Base-by-base conservation (phyloP, 345 rosid species). In the Triadica sebifera region DNA sequence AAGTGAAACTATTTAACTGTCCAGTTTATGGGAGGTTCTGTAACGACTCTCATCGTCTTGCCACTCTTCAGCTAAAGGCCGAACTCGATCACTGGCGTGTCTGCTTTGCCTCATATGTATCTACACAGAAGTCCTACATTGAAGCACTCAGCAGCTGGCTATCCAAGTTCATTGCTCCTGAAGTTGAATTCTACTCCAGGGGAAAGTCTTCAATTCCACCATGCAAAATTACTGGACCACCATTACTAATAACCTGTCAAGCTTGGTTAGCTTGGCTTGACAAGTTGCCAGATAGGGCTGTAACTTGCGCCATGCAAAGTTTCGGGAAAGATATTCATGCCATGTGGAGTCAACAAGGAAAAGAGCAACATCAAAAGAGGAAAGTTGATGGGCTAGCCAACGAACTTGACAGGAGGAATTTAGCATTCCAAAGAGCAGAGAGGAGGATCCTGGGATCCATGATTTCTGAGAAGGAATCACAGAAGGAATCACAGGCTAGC, bases 121-220 rank as follows among this genome's bases (percentile, higher is more conserved):
- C 86, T 52, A 52, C 82, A 12, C 87, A 82, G 61, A 84, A 79
- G 70, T 69, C 81, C 45, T 86, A 86, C 63, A 75, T 86, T 62
- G 81, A 82, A 77, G 81, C 87, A 16, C 80, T 86, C n/a, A 15
- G 72, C 12, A 72, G 79, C 34, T 86, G 89, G 89, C 73, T 86
- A 41, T 77, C 76, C 29, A 74, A 74, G 69, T 81, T 79, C 78
- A 46, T 72, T 74, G 74, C 51, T 65, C 84, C 84, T 12, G 82
- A 86, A 64, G 71, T 71, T 59, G 78, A 81, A 66, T 73, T 81
- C 37, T 73, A 58, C 63, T 70, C 78, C 24, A 63, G 65, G 43
- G 63, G 55, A 43, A 73, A 57, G 73, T 38, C 77, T 51, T 78
- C 67, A 5, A 38, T 37, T n/a, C 68, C 76, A 6, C 59, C 63